Conservation (phyloP, 2,329 filamentous ascomycete species). For the Fusarium buharicum region DNA sequence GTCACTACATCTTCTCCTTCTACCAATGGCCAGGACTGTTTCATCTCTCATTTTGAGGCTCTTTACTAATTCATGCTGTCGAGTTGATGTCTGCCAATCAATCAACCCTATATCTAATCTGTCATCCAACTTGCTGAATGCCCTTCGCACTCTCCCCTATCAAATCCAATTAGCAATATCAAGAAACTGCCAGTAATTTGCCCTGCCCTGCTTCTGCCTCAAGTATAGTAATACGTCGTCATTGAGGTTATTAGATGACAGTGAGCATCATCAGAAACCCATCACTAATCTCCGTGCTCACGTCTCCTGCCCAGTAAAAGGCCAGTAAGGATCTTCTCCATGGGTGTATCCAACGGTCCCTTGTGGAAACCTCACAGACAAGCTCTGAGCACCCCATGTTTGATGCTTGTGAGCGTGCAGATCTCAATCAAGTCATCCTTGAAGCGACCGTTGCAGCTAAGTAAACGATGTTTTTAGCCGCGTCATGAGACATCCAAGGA, state of each 20-base stretch:
- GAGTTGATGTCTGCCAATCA: slow-evolving; percentile 20
- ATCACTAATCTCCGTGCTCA: slow-evolving; percentile 37
- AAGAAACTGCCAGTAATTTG: slow-evolving; percentile 1
- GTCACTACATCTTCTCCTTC: slow-evolving; percentile 1
- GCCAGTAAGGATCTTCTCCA: slow-evolving; percentile 21
- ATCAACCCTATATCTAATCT: slow-evolving; percentile 3
- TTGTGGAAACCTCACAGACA: slow-evolving; percentile 1
- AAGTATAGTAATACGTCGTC: slow-evolving; percentile 9
- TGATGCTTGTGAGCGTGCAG: slow-evolving; percentile 24
- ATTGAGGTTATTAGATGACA: not conserved
- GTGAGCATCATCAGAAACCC: slow-evolving; percentile 8
- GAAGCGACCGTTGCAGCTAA: slow-evolving; percentile 21
- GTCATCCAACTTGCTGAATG: not conserved
- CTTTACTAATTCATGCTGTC: slow-evolving; percentile 7
- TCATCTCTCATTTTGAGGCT: slow-evolving; percentile 18
- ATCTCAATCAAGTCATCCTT: slow-evolving; percentile 39
- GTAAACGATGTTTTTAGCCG: slow-evolving; percentile 14
- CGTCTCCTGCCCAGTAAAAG: slow-evolving; percentile 8
- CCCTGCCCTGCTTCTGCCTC: slow-evolving; percentile 11
- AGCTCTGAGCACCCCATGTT: slow-evolving; percentile 7
- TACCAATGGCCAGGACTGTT: slow-evolving; percentile 7
- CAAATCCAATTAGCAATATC: not conserved
- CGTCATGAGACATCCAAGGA: slow-evolving; percentile 14
- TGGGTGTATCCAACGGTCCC: slow-evolving; percentile 14
- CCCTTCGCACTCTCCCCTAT: not conserved